Evolutionary conservation across 805 yeast species (phyloP).

Genomic region (Teunomyces panamensis): DNA sequence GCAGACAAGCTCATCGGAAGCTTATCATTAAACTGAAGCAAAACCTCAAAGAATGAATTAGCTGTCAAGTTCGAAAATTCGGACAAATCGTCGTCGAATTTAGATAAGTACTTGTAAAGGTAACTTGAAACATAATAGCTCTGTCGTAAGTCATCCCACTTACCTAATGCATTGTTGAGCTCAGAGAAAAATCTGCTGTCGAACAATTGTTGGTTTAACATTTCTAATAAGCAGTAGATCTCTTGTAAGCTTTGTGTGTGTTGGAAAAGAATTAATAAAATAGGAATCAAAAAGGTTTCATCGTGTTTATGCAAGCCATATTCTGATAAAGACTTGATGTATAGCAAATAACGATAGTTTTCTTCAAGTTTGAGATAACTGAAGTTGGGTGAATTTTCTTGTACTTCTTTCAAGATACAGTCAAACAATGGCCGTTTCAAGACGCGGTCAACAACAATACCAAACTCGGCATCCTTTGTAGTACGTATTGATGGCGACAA

Average conservation of each 20-base stretch:
- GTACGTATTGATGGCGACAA: constrained; percentile 27
- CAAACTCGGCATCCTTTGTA: constrained; percentile 34
- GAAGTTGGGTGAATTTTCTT: constrained; percentile 4
- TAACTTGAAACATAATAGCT: constrained; percentile 16
- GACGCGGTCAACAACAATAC: constrained; percentile 20
- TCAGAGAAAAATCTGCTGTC: constrained; percentile 22
- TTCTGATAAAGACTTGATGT: constrained; percentile 36
- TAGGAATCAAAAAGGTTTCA: constrained; percentile 38
- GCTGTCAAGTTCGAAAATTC: constrained; percentile 36
- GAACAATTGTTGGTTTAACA: constrained; percentile 32
- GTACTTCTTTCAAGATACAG: constrained; percentile 18
- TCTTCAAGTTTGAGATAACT: constrained; percentile 15
- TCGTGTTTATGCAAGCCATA: constrained; percentile 39
- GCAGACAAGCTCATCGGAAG: constrained; percentile 44
- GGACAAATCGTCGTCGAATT: constrained; percentile 17
- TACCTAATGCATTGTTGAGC: constrained; percentile 23
- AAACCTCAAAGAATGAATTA: constrained; percentile 29
- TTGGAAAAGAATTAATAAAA: constrained; percentile 30
- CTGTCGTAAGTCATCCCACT: constrained; percentile 24
- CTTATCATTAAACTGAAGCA: constrained; percentile 39
- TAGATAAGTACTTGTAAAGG: constrained; percentile 21
- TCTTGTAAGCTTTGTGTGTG: constrained; percentile 19
- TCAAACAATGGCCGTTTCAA: constrained; percentile 29
- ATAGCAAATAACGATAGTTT: constrained; percentile 30
- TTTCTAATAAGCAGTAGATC: constrained; percentile 29